Base-by-base conservation (phyloP, 1,139 yeast species). In the Lodderomyces beijingensis region DNA sequence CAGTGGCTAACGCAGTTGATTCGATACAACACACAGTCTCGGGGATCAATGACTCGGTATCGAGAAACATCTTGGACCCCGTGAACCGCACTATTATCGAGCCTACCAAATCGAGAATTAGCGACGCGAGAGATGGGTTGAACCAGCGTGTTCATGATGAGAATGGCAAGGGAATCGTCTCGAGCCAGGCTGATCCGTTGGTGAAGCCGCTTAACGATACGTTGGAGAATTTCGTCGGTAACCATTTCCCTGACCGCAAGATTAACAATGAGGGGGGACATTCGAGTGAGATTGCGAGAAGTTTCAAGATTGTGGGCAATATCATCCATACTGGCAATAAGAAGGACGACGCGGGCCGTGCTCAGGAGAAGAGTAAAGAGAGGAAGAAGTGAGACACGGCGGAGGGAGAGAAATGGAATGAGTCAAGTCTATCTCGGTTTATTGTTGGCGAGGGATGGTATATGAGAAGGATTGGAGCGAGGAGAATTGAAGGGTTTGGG, bases 161-260 rank as follows among this genome's bases (percentile, higher is more conserved):
- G 8, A 62, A 77, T 26, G 86, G 85, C 12, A 77, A 75, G 46
- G 81, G 83, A 25, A 53, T 78, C 30, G 47, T 83, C 27, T 65
- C 83, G 42, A 23, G 25, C 12, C 70, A 74, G 27, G 54, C 78
- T 19, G 89, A 84, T 49, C 85, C 87, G 4, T 27, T 80, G 12
- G 60, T 82, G 28, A 65, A 59, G 29, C 88, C 89, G 13, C 34
- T 79, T 26, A 85, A 84, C 55, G 58, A 65, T 30, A 59, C 65
- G 27, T 52, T 83, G 38, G 79, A 73, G 43, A 54, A 61, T 5
- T 45, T 64, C 25, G 65, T 78, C 27, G 44, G 41, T 10, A 37
- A 40, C 24, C 42, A 45, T 37, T 45, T 44, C 28, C 84, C 86
- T n/a, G 61, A 59, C 16, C 62, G 60, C 16, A 65, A 65, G 33